phyloP scores from a whole-genome alignment of 139 green algal species.

The Chlorella sp. region DNA sequence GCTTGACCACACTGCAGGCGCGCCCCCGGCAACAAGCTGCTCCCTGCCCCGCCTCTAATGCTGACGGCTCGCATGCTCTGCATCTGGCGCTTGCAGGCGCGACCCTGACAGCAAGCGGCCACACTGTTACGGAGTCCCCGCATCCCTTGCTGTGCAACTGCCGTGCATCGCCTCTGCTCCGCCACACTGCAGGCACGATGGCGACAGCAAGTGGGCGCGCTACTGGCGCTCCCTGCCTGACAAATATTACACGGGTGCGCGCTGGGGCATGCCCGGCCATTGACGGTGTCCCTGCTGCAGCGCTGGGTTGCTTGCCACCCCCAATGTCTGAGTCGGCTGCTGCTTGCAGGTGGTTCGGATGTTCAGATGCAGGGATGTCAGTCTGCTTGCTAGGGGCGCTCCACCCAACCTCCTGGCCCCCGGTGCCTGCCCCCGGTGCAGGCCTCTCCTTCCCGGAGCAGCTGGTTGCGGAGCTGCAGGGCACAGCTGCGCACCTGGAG shows the following conservation, averaged over 20 bases:
- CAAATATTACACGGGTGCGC: slow-evolving; percentile 51
- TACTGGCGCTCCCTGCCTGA: slow-evolving; percentile 64
- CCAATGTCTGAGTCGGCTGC: background rate
- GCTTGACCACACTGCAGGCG: too few relatives aligned
- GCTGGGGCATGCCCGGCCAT: too few relatives aligned
- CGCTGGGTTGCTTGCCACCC: too few relatives aligned
- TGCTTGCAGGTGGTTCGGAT: too few relatives aligned
- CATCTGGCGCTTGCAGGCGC: background rate
- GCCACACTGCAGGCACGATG: slow-evolving; percentile 4
- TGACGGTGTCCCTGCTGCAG: too few relatives aligned
- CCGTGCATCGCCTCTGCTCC: background rate
- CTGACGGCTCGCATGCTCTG: too few relatives aligned
- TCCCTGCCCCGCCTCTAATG: too few relatives aligned
- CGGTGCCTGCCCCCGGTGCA: background rate
- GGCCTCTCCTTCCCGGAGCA: slow-evolving; percentile 47
- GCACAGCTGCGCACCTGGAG: slow-evolving; percentile 45
- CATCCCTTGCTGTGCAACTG: background rate
- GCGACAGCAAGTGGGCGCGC: slow-evolving; percentile 46
- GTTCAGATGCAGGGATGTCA: too few relatives aligned
- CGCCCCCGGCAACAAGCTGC: too few relatives aligned
- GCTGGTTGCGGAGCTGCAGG: slow-evolving; percentile 42
- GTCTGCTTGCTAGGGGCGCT: too few relatives aligned
- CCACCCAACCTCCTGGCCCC: too few relatives aligned
- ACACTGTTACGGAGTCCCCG: background rate
- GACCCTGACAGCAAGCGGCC: background rate